Evolutionary conservation across 75 land plant species (phyloP).

Genomic region (Pinus albicaulis): DNA sequence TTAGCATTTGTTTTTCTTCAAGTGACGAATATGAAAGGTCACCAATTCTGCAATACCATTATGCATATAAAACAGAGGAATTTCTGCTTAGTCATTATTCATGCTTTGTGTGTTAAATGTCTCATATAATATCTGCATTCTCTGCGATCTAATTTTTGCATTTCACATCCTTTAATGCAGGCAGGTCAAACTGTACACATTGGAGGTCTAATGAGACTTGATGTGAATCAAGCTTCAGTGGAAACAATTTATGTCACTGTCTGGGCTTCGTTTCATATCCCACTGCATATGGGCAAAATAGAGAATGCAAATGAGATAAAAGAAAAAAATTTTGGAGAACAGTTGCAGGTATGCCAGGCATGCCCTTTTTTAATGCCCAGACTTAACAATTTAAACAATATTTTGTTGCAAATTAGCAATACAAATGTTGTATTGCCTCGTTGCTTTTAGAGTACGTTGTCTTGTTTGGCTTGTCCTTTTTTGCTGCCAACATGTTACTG

Average conservation of each 20-base stretch:
- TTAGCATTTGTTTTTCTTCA: too few species aligned
- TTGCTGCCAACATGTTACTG: too few species aligned
- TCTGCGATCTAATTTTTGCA: neutral
- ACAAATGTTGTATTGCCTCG: too few species aligned
- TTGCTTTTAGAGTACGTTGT: neutral
- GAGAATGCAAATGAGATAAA: slow-evolving; percentile 76
- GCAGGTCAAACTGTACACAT: slow-evolving; percentile 76
- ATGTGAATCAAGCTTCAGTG: slow-evolving; percentile 70
- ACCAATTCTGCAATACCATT: too few species aligned
- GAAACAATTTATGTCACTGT: slow-evolving; percentile 86
- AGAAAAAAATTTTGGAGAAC: slow-evolving; percentile 65
- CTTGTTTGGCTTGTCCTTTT: neutral
- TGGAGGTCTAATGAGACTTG: slow-evolving; percentile 80
- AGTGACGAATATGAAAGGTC: too few species aligned
- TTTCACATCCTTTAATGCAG: slow-evolving; percentile 26
- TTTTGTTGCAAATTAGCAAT: too few species aligned
- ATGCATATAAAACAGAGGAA: too few species aligned
- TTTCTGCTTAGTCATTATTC: too few species aligned
- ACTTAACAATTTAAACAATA: too few species aligned
- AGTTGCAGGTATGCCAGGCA: slow-evolving; percentile 62
- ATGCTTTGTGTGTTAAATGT: neutral
- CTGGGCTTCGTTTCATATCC: slow-evolving; percentile 81
- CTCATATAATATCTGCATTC: slow-evolving; percentile 10
- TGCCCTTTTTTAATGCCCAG: neutral
- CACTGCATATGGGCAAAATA: slow-evolving; percentile 84